These are phyloP conservation scores for Williopsis jadinii DNA, from an alignment of 1,139 yeast species.

Conservation along the genomic window DNA sequence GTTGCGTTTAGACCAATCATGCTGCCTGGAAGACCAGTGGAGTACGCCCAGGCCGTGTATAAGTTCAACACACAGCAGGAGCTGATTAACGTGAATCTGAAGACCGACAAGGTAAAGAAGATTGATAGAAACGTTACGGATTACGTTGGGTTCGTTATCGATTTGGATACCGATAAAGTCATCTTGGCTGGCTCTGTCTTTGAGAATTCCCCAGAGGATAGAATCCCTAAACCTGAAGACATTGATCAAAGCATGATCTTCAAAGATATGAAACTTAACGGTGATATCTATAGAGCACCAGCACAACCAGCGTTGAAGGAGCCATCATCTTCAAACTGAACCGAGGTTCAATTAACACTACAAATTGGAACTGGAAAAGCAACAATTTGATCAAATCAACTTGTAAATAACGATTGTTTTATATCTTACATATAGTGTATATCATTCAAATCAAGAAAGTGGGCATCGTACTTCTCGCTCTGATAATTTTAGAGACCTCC, in stretches of 20 bases:
- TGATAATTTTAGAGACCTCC: no score
- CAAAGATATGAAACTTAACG: slow-evolving; percentile 40
- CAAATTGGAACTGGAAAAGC: neutral
- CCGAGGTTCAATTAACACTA: neutral
- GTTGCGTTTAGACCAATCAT: slow-evolving; percentile 63
- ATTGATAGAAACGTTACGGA: slow-evolving; percentile 60
- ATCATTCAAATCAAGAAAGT: no score
- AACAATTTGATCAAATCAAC: no score
- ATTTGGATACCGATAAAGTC: slow-evolving; percentile 61
- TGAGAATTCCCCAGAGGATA: slow-evolving; percentile 45
- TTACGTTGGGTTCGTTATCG: slow-evolving; percentile 68
- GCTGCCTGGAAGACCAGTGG: slow-evolving; percentile 53
- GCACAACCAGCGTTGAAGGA: slow-evolving; percentile 3
- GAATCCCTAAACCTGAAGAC: slow-evolving; percentile 29
- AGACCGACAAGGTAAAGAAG: slow-evolving; percentile 37
- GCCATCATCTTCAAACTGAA: neutral
- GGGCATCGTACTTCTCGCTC: neutral
- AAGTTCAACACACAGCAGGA: slow-evolving; percentile 69
- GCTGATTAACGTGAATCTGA: slow-evolving; percentile 43
- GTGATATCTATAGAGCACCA: slow-evolving; percentile 43
- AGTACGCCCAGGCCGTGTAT: slow-evolving; percentile 70
- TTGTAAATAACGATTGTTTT: slow-evolving; percentile 1
- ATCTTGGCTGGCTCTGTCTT: slow-evolving; percentile 76
- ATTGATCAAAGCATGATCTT: slow-evolving; percentile 29
- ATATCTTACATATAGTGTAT: neutral